These are phyloP conservation scores for Boletales sp. DNA, from an alignment of 768 basidiomycete genomes.

Conservation along the genomic window DNA sequence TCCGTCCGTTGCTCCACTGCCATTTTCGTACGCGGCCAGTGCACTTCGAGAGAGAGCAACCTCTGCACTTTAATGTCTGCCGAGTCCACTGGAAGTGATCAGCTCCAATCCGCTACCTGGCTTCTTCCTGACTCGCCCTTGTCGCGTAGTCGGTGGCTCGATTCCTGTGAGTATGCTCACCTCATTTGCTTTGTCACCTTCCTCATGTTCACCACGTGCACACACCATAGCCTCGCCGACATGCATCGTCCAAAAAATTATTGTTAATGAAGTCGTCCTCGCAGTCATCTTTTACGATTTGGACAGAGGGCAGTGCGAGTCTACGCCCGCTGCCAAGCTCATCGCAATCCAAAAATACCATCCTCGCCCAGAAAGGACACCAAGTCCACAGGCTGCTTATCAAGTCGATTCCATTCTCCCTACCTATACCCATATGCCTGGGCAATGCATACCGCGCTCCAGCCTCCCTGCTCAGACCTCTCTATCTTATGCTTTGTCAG, in stretches of 20 bases:
- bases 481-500: constrained; percentile 41
- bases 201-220: constrained; percentile 32
- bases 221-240: constrained; percentile 42
- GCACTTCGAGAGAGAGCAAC: constrained; percentile 51
- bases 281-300: constrained; percentile 67
- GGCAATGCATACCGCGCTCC: constrained; percentile 36
- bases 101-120: constrained; percentile 48
- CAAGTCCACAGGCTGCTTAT: constrained; percentile 25
- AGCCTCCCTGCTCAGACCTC: constrained; percentile 34
- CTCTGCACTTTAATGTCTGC: constrained; percentile 36
- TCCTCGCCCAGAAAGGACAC: constrained; percentile 27
- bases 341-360: constrained; percentile 46
- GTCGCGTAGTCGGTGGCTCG: constrained; percentile 67
- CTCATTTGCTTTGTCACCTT: constrained; percentile 1
- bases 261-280: constrained; percentile 59
- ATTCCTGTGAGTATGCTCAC: constrained; percentile 48
- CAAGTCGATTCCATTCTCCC: constrained; percentile 29
- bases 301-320: constrained; percentile 49
- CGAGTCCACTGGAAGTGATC: constrained; percentile 43
- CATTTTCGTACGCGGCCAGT: constrained; percentile 49
- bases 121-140: constrained; percentile 66
- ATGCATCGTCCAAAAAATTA: constrained; percentile 67
- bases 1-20: constrained; percentile 63
- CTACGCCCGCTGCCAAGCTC: constrained; percentile 59
- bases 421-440: constrained; percentile 28